These are phyloP conservation scores for Ceriops decandra DNA, from an alignment of 345 rosid genomes.

Conservation along the genomic window DNA sequence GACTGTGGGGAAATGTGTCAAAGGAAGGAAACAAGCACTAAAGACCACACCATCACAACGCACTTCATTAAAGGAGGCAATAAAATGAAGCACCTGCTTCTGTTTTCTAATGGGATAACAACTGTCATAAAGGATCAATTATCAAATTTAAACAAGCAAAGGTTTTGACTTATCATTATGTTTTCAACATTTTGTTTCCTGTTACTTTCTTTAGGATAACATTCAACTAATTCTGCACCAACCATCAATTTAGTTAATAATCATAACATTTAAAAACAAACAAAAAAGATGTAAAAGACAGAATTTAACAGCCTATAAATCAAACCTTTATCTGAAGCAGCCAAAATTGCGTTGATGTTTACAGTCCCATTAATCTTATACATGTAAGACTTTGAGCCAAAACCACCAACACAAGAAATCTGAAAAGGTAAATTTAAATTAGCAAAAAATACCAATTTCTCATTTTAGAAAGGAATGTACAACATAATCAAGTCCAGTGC, in stretches of 20 bases:
- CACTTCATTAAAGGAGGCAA: neutral
- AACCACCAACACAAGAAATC: constrained; percentile 96
- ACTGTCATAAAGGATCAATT: neutral
- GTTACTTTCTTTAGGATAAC: neutral
- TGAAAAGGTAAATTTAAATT: constrained; percentile 31
- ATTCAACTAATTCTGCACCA: neutral
- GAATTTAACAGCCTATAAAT: neutral
- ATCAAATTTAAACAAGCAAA: neutral
- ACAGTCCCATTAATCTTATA: constrained; percentile 96
- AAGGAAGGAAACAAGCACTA: neutral
- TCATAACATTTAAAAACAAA: neutral
- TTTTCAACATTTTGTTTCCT: neutral
- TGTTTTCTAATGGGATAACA: neutral
- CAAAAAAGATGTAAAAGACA: neutral
- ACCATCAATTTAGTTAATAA: neutral
- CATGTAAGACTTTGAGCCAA: constrained; percentile 92
- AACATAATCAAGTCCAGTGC: neutral
- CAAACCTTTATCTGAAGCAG: constrained; percentile 83
- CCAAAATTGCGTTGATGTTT: constrained; percentile 86
- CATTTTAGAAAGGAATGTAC: constrained; percentile 11
- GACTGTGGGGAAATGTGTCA: neutral
- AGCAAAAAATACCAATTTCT: constrained; percentile 10
- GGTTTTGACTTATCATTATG: neutral
- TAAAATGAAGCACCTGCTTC: neutral
- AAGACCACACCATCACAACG: neutral